Base-by-base conservation (phyloP, 2,329 filamentous ascomycete genomes). In the Mycosphaerella arachidis region DNA sequence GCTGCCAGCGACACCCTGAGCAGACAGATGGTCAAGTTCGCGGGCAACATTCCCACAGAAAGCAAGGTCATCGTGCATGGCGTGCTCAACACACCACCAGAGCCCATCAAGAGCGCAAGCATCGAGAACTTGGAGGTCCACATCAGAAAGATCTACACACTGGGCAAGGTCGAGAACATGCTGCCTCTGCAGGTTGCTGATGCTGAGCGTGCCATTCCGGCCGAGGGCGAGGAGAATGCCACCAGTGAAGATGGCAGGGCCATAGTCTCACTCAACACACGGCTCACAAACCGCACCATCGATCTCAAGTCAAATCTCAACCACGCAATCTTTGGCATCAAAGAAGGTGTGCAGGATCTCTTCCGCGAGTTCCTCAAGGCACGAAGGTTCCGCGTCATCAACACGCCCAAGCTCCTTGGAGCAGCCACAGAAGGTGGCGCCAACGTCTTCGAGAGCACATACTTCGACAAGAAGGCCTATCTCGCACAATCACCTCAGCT, bases 11-110 rank as follows among this genome's bases (percentile, higher is more conserved):
- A 77, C 57, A 77, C 61, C 16, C 81, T 72, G 85, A 91, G 70
- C 86, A 88, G 87, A 74, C 91, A 90, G 76, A 97, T 97, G 93
- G 90, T 97, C 73, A 97, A 97, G 79, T 97, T 90, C 84, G 86
- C 89, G 53, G 86, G 85, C 55, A 83, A 80, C 48, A 78, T 96
- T 66, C 88, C 85, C 70, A 82, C 88, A 48, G 93, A 97, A 81
- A 91, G 89, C 67, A 92, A 67, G 51, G 86, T 97, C 29, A 79
- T 87, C 45, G 86, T 97, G 61, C 90, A 95, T 71, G 94, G 89
- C 66, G 79, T 82, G 33, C 87, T 97, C 56, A 84, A 92, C 81
- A 88, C 89, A 78, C 90, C 92, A 0, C 83, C 89, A 24, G 91
- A 96, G 72, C 89, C 91, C 3, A 89, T 97, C 74, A 94, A 95